Evolutionary conservation across 2,329 filamentous ascomycete species (phyloP), one percentile per base, ranked within the genome.

Genomic region (Aureobasidium sp.): DNA sequence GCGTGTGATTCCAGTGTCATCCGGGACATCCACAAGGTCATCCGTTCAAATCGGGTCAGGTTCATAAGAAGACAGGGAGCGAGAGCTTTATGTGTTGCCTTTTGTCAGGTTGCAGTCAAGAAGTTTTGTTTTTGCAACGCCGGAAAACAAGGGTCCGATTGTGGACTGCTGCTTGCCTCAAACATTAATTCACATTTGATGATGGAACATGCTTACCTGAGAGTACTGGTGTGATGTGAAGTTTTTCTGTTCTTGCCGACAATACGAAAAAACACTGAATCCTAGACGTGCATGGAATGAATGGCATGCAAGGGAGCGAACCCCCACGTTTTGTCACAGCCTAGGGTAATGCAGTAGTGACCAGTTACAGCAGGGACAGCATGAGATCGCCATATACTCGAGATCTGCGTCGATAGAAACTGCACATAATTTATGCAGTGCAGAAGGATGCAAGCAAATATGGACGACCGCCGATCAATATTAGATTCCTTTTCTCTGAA

Each of bases 1-100:
- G 52, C 52, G 52, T 56, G 52, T 31, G 52, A 56, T 56, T 56
- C 52, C 52, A 56, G 52, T 56, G 17, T 56, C 11, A 25, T 34
- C 39, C 9, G 39, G 52, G 14, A 34, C 25, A 56, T 44, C 52
- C 52, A 31, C 52, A 56, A 56, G 52, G 52, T 56, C 52, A 34
- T 56, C 52, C 52, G 52, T 56, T 56, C 52, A 56, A 56, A 56
- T 56, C 52, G 52, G 52, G 52, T 34, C n/a, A 34, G 52, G 37
- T 56, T 56, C 52, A 56, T 55, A 1, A 27, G 15, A n/a, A 48
- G 25, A 48, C 45, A n/a, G 5, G 14, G 45, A 9, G 45, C 27
- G 27, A 48, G 45, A 31, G 45, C 25, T 11, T 25, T 34, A 3
- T 29, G 29, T 34, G 29, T 6, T 2, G 8, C 47, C n/a, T 49